These are phyloP conservation scores for Sarocladium kiliense DNA, from an alignment of 2,329 filamentous ascomycete genomes.

Conservation along the genomic window DNA sequence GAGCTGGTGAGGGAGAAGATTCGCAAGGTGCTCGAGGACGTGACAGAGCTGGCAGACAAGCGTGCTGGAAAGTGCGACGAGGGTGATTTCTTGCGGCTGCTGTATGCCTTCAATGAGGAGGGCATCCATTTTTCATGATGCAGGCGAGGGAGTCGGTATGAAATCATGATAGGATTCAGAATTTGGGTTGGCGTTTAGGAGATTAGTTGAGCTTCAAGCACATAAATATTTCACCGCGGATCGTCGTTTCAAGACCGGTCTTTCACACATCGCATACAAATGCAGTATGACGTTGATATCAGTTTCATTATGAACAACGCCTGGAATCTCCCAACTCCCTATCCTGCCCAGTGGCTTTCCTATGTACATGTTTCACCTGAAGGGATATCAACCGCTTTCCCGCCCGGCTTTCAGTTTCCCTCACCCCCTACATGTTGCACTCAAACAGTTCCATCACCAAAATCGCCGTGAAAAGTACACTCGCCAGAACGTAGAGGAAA, in stretches of 20 bases:
- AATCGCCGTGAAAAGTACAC: neutral
- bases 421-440: too few species aligned
- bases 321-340: neutral
- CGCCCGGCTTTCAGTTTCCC: too few species aligned
- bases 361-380: neutral
- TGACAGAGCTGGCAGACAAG: constrained; percentile 75
- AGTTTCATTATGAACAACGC: constrained; percentile 2
- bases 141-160: neutral
- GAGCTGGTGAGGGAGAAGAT: constrained; percentile 85
- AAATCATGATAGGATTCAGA: neutral
- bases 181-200: constrained; percentile 4
- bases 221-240: too few species aligned
- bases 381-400: too few species aligned
- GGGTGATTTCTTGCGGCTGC: constrained; percentile 79
- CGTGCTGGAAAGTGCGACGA: constrained; percentile 84
- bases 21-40: constrained; percentile 73
- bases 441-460: too few species aligned
- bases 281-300: neutral
- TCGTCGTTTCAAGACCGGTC: too few species aligned
- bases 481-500: neutral
- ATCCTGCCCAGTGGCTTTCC: neutral
- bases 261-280: neutral
- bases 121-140: constrained; percentile 82
- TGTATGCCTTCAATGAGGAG: constrained; percentile 82
- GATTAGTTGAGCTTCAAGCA: neutral